These are phyloP conservation scores for Cercospora sesami DNA, from an alignment of 2,329 filamentous ascomycete species.

Conservation along the genomic window DNA sequence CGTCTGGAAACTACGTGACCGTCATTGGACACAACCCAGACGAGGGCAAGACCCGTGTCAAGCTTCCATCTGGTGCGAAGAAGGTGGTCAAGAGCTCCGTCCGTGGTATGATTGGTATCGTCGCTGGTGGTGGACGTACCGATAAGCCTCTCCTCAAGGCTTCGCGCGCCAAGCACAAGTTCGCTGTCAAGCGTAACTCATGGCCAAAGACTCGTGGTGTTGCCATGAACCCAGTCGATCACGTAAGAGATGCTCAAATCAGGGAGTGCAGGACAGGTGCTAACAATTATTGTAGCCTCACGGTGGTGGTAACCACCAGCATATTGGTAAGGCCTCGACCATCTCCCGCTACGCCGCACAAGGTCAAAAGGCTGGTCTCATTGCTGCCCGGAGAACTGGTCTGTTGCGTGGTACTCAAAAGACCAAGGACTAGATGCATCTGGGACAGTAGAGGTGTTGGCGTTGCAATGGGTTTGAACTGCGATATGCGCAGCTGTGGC, in stretches of 20 bases:
- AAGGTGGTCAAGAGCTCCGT: constrained; percentile 92
- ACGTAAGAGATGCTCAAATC: constrained; percentile 56
- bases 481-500: constrained; percentile 26
- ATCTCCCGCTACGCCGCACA: constrained; percentile 96
- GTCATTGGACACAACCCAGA: constrained; percentile 97
- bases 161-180: constrained; percentile 99
- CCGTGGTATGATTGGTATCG: constrained; percentile 99
- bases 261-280: constrained; percentile 18
- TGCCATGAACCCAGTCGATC: constrained; percentile 99
- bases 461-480: constrained; percentile 33
- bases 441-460: constrained; percentile 35
- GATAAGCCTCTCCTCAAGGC: constrained; percentile 99
- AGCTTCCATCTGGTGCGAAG: constrained; percentile 98
- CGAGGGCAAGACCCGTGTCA: constrained; percentile 99
- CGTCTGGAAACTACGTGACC: constrained; percentile 99
- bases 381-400: constrained; percentile 99
- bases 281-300: constrained; percentile 47
- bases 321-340: constrained; percentile 99
- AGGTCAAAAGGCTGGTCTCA: constrained; percentile 99
- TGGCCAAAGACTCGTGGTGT: constrained; percentile 99
- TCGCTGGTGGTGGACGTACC: constrained; percentile 98
- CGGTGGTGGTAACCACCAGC: constrained; percentile 95
- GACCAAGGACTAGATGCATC: constrained; percentile 73
- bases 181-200: constrained; percentile 99
- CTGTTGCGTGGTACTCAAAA: constrained; percentile 99